These are phyloP conservation scores for Skeletonema grethae DNA, from an alignment of 108 stramenopile species.

Conservation along the genomic window DNA sequence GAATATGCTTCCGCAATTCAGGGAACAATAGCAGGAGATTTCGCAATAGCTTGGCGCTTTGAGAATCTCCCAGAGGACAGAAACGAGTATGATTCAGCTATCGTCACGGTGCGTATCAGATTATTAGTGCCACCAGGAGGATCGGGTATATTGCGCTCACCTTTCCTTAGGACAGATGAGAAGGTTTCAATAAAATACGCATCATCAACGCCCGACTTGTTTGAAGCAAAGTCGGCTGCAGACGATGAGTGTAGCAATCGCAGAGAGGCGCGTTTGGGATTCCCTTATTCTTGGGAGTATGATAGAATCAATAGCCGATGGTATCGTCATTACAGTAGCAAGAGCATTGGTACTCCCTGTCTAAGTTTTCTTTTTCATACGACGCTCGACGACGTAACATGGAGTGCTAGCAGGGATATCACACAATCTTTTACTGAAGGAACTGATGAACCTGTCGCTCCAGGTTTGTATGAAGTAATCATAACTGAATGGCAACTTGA, in stretches of 20 bases:
- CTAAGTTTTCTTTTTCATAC: not conserved
- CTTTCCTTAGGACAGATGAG: constrained; percentile 9
- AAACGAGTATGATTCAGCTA: constrained; percentile 25
- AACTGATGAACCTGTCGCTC: no score
- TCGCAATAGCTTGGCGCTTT: constrained; percentile 45
- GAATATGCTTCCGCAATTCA: constrained; percentile 34
- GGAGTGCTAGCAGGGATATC: not conserved
- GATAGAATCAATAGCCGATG: constrained; percentile 19
- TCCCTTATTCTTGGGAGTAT: constrained; percentile 37
- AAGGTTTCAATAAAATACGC: not conserved
- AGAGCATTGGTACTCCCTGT: constrained; percentile 31
- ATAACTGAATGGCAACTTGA: not conserved
- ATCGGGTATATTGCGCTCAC: constrained; percentile 11
- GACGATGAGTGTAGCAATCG: constrained; percentile 16
- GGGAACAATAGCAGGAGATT: constrained; percentile 29
- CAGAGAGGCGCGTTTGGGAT: constrained; percentile 22
- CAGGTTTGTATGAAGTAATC: not conserved
- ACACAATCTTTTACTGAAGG: not conserved
- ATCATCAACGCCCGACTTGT: constrained; percentile 9
- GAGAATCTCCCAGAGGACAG: constrained; percentile 30
- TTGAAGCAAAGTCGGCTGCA: not conserved
- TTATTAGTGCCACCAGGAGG: constrained; percentile 29
- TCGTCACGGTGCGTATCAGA: constrained; percentile 31
- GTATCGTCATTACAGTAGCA: constrained; percentile 18
- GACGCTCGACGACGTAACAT: not conserved